Base-by-base conservation (phyloP, 192 early-diverging fungal species). In the Obelidium mucronatum region DNA sequence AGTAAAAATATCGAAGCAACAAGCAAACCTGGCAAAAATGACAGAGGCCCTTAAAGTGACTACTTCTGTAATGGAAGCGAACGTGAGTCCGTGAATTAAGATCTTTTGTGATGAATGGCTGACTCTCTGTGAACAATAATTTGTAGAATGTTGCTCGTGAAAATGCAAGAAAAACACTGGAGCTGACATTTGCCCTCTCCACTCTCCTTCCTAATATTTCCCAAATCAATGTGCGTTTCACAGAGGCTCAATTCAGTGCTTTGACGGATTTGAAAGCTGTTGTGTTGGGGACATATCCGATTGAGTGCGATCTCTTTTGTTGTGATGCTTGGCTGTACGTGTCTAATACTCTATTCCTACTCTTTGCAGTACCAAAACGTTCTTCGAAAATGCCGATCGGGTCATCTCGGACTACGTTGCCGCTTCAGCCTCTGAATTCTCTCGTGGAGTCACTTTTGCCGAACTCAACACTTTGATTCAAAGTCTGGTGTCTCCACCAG, bases 121-220 rank as follows among this genome's bases (percentile, higher is more conserved):
- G 63, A 11, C 39, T 24, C 19, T 39, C 8, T 33, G 33, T 60
- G 58, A 31, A 24, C 11, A 22, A 31, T 24, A 8, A n/a, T n/a
- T n/a, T n/a, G n/a, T 15, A 65, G 63, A 52, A 44, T 31, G 30
- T 35, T 26, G 67, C 24, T 35, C 67, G 67, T 36, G 17, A 28
- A 26, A 24, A 36, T 51, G 8, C 52, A 11, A 69, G 26, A 54
- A 69, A 69, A 69, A 24, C 67, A 8, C 19, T 48, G 30, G 67
- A 69, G 30, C 67, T 69, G 8, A 31, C 28, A 17, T 76, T 68
- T 36, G 75, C 75, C 8, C 65, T 76, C 2, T 51, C 48, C 37
- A 35, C 52, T 24, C 52, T 59, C 35, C 65, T 76, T 15, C 75
- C 75, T 24, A 76, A 76, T 13, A 68, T 68, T 34, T 66, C 66